Percentiles rank a stretch among this genome's conserved stretches.
phyloP scores from a whole-genome alignment of 2,329 filamentous ascomycete species.

The Fonsecaea multimorphosa region DNA sequence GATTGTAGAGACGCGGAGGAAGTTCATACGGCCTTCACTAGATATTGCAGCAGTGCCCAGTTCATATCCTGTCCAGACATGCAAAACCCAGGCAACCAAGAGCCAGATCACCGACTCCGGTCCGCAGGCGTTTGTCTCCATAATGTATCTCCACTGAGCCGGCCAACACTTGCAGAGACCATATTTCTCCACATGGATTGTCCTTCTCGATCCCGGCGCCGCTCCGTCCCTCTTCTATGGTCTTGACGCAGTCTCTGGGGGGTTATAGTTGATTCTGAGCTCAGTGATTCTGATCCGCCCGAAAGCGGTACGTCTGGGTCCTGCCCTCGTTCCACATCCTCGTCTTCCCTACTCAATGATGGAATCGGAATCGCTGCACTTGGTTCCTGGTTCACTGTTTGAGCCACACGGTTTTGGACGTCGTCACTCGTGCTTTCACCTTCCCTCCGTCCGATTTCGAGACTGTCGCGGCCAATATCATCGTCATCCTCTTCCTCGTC shows the following conservation, averaged over 20 bases:
- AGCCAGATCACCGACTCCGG: slow-evolving; percentile 33
- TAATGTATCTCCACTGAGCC: slow-evolving; percentile 53
- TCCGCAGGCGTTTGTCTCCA: slow-evolving; percentile 39
- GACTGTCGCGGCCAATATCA: not conserved
- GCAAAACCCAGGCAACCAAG: not conserved
- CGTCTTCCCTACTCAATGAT: slow-evolving; percentile 44
- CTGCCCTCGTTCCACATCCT: slow-evolving; percentile 52
- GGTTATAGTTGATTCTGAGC: slow-evolving; percentile 12
- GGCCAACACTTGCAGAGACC: slow-evolving; percentile 52
- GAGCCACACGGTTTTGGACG: slow-evolving; percentile 53
- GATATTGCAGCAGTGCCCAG: not conserved
- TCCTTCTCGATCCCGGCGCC: slow-evolving; percentile 39
- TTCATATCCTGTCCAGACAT: not conserved
- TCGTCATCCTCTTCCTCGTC: slow-evolving; percentile 39
- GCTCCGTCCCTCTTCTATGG: not conserved
- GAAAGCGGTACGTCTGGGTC: slow-evolving; percentile 45
- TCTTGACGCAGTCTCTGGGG: slow-evolving; percentile 5
- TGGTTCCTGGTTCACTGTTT: slow-evolving; percentile 55
- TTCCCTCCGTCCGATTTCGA: not conserved
- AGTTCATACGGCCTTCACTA: not conserved
- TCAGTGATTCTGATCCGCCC: slow-evolving; percentile 29
- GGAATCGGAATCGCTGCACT: slow-evolving; percentile 59
- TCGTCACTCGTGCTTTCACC: slow-evolving; percentile 52
- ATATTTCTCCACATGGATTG: slow-evolving; percentile 53
- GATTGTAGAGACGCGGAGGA: not conserved